A percentile compares a stretch with the other conserved stretches of the same genome.
Evolutionary conservation across 192 early-diverging fungal genomes (phyloP).

Genomic region (Linnemannia schmuckeri): DNA sequence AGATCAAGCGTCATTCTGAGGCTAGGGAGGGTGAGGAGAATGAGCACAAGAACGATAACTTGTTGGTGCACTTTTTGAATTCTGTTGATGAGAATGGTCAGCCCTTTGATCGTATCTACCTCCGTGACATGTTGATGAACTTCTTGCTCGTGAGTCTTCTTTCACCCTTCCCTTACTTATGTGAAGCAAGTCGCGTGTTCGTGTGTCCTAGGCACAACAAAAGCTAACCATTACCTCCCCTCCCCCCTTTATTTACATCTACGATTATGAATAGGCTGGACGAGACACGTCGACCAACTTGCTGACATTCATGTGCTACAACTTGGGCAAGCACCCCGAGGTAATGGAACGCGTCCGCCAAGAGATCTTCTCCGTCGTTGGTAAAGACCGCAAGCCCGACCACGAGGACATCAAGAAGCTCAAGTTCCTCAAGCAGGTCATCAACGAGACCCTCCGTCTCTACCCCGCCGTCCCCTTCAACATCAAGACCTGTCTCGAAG

Average conservation of each 20-base stretch:
- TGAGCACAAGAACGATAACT: constrained; percentile 37
- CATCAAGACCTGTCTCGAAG: constrained; percentile 48
- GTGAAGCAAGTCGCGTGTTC: neutral
- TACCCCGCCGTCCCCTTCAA: constrained; percentile 63
- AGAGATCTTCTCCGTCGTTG: constrained; percentile 58
- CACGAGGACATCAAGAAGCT: constrained; percentile 67
- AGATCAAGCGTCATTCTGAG: constrained; percentile 22
- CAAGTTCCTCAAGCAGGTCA: constrained; percentile 67
- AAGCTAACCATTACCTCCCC: too few species aligned
- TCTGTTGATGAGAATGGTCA: constrained; percentile 53
- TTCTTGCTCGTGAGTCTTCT: constrained; percentile 25
- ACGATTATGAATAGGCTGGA: constrained; percentile 22
- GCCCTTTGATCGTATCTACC: constrained; percentile 52
- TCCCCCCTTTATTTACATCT: too few species aligned
- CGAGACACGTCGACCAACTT: constrained; percentile 64
- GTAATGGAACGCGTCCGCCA: constrained; percentile 50
- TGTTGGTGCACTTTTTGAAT: constrained; percentile 49
- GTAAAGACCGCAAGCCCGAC: constrained; percentile 51
- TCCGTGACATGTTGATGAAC: constrained; percentile 57
- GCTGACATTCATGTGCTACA: constrained; percentile 57
- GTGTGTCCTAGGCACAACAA: neutral
- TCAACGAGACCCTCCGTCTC: constrained; percentile 69
- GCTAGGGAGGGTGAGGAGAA: constrained; percentile 20
- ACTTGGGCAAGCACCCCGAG: constrained; percentile 58
- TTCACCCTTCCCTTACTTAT: neutral